Base-by-base conservation (phyloP, 257 asterid species). In the Ligustrum vulgare region DNA sequence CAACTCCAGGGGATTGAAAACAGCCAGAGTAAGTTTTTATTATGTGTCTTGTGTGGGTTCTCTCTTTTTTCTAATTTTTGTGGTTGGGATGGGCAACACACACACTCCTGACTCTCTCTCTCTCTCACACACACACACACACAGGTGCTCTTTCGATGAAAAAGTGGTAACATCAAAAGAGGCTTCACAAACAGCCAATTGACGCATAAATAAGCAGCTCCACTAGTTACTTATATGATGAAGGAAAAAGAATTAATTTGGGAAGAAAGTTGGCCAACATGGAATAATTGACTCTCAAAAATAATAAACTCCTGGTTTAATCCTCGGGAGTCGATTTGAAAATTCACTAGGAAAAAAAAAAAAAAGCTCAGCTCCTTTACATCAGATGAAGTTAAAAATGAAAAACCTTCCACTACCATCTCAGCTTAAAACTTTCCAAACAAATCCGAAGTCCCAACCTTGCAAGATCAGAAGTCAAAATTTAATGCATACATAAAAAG, bases 261-360 rank as follows among this genome's bases (percentile, higher is more conserved):
- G 69, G 23, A 60, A 63, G 58, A 37, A 64, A 43, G 39, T 43
- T 79, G 45, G 60, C 64, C 54, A 62, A 43, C 51, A 43, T 15
- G n/a, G n/a, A 0, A 43, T 43, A 43, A 12, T 43, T 43, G 13
- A 43, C 51, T 43, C 13, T 43, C 51, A 6, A 43, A 43, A 43
- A 13, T 12, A 11, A 62, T 10, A 70, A 70, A 36, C 73, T 22
- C 71, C 49, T 47, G 73, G 66, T 65, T 45, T 76, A 69, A 43
- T 12, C 47, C 23, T 33, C 58, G 16, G 63, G 41, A 51, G 51
- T 67, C 47, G 41, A 72, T 32, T 9, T 8, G 28, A 31, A 51
- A 18, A 18, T 51, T 51, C 60, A 51, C 60, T 23, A 9, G 20
- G 6, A 51, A 45, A 51, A 47, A 32, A 39, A n/a, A n/a, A n/a